Percentiles rank a stretch among this genome's conserved stretches.
phyloP scores from a whole-genome alignment of 305 asterid species.

The Fraxinus angustifolia region DNA sequence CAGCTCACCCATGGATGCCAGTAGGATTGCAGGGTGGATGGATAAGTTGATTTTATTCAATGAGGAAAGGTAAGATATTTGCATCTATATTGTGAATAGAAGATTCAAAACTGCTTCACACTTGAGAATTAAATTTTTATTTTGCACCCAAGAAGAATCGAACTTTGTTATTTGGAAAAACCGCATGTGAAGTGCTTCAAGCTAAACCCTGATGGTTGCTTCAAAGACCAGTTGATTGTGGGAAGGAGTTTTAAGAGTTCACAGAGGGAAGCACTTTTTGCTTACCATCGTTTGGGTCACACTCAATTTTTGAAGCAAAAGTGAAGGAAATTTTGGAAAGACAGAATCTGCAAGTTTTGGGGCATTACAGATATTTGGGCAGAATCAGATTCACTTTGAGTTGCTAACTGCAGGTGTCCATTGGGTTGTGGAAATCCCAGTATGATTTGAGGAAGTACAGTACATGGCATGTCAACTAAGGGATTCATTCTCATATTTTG shows the following conservation, averaged over 20 bases:
- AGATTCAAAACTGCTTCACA: background rate
- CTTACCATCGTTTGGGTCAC: background rate
- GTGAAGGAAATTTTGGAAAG: background rate
- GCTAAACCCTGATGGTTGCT: background rate
- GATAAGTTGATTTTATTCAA: background rate
- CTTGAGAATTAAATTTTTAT: background rate
- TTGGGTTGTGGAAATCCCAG: background rate
- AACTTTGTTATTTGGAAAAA: background rate
- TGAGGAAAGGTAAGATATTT: background rate
- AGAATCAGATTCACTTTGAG: background rate
- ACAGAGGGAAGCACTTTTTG: background rate
- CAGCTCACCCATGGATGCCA: background rate
- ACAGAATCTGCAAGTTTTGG: background rate
- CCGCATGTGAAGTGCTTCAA: background rate
- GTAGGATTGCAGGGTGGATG: background rate
- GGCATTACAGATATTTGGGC: background rate
- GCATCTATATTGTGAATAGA: background rate
- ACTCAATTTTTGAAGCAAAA: background rate
- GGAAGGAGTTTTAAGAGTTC: background rate
- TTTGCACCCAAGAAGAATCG: background rate
- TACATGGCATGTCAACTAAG: background rate
- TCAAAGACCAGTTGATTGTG: background rate
- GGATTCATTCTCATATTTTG: background rate
- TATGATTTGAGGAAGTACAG: background rate
- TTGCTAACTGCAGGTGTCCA: background rate